phyloP scores from a whole-genome alignment of 139 green algal species.

The Tetradesmus lagerheimii region DNA sequence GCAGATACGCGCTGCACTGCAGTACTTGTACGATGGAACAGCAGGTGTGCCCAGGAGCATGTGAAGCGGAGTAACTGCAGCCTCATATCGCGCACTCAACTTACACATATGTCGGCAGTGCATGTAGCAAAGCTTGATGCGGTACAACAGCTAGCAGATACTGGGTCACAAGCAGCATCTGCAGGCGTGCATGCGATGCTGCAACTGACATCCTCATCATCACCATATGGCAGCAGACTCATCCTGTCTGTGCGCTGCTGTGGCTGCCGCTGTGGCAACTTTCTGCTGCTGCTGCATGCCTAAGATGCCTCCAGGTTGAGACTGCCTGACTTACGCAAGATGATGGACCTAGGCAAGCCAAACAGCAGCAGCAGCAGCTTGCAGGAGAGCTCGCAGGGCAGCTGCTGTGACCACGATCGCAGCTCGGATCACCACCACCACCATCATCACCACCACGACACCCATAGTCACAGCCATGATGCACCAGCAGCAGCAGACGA shows the following conservation, averaged over 20 bases:
- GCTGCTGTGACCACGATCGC: constrained; percentile 19
- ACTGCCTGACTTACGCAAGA: background rate
- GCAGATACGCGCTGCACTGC: constrained; percentile 23
- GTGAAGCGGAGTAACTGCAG: background rate
- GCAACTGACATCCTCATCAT: too few relatives aligned
- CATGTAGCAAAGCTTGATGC: too few relatives aligned
- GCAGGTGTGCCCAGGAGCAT: constrained; percentile 5
- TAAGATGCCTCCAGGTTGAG: background rate
- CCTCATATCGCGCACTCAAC: too few relatives aligned
- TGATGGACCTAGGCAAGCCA: background rate
- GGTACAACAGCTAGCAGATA: too few relatives aligned
- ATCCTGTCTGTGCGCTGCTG: too few relatives aligned
- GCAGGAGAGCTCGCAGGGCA: background rate
- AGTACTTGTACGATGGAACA: constrained; percentile 24
- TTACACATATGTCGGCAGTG: too few relatives aligned
- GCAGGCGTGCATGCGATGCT: too few relatives aligned
- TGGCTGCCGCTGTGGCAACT: background rate
- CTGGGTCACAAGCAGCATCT: too few relatives aligned
- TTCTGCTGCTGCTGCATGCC: constrained; percentile 1
- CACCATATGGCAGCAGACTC: too few relatives aligned
- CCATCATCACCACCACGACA: background rate
- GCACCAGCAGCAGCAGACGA: constrained; percentile 32
- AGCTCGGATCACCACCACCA: background rate
- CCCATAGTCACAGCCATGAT: background rate
- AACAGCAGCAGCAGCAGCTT: constrained; percentile 8